Evolutionary conservation across 2,329 filamentous ascomycete genomes (phyloP), one percentile per base, ranked within the genome.

Genomic region (Claviceps sp.): DNA sequence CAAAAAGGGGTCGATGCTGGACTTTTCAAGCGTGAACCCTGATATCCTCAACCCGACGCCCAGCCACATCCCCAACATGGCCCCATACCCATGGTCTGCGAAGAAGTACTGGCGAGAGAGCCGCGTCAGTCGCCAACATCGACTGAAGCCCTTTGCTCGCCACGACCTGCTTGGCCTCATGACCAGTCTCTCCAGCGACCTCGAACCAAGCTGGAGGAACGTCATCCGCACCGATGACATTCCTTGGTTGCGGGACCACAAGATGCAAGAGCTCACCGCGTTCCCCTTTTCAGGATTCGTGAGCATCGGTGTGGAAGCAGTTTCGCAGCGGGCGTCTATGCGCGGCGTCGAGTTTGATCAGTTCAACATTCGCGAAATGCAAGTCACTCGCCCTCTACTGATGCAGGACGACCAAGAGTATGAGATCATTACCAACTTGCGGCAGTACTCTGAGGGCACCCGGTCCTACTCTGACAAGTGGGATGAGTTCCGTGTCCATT

Each of bases 231-330:
- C 71, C 1, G 71, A 75, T 41, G 72, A 77, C 52, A 58, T 76
- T 0, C 76, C 82, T 1, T 84, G 81, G 68, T 67, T 80, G 5
- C 70, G 75, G 45, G 75, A 81, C 56, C 80, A 82, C 64, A 67
- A 66, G 53, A 75, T 82, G 63, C 77, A 82, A 56, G 76, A 72
- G 13, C 64, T 79, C 26, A 72, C 70, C 3, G 72, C 81, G 37
- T 80, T 77, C 59, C 77, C 79, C 34, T 69, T 77, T 41, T 70
- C 75, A 1, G 78, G 73, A 2, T 76, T 72, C 49, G 61, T 78
- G 3, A 69, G 71, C 30, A 76, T 81, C 72, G 73, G 69, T 0
- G 55, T 75, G 0, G 74, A 77, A 55, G 75, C 73, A 2, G 69
- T 66, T 7, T 57, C 61, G 2, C 73, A 73, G 59, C 54, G 59